Evolutionary conservation across 2,329 filamentous ascomycete species (phyloP).

Genomic region (Lojkania enalia): DNA sequence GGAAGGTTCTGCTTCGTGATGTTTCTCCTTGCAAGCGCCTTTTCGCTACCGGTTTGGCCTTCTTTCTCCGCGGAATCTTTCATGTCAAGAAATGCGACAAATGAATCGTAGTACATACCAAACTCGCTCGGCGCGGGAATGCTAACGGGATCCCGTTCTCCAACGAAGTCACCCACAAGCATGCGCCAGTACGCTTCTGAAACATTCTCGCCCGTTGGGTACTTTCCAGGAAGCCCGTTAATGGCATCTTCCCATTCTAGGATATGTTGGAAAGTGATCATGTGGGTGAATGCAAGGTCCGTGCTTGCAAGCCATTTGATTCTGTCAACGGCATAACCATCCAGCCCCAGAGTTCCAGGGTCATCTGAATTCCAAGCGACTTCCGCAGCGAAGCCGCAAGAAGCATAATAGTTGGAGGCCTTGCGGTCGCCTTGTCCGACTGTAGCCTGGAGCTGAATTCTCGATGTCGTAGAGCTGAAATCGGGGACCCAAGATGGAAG

Average conservation of each 20-base stretch:
- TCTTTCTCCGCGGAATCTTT: background rate
- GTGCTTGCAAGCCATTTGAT: background rate
- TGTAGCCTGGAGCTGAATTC: background rate
- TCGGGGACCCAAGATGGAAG: background rate
- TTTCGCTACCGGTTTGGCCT: background rate
- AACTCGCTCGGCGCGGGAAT: background rate
- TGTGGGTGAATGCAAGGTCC: background rate
- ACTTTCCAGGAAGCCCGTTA: background rate
- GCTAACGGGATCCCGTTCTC: background rate
- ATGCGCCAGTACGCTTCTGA: background rate
- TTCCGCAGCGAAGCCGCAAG: background rate
- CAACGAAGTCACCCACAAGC: background rate
- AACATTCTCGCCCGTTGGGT: background rate
- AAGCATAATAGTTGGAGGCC: background rate
- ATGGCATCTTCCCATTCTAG: background rate
- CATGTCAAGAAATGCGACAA: background rate
- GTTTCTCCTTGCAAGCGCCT: background rate
- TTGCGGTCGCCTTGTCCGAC: background rate
- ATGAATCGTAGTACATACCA: background rate
- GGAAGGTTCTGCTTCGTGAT: background rate
- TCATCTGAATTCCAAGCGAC: background rate
- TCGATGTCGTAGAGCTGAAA: background rate
- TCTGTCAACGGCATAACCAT: background rate
- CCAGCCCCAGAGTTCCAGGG: background rate
- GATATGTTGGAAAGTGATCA: background rate